Conservation (phyloP, 2,329 filamentous ascomycete genomes). For the Colletotrichum euphorbiae region DNA sequence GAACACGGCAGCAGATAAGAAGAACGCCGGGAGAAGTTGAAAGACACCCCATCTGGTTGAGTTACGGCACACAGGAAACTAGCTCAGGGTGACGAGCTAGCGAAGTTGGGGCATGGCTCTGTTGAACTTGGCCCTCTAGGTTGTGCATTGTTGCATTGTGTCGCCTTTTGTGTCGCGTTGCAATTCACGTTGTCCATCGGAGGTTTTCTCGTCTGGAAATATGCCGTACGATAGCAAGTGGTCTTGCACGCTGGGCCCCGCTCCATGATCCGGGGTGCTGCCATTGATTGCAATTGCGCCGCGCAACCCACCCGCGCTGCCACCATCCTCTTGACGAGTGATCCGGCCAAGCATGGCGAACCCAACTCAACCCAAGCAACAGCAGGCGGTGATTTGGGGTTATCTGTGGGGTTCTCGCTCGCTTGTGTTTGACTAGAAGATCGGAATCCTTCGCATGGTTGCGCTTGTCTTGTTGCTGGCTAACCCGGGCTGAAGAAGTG, state of each 20-base stretch:
- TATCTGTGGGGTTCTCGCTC: conserved; percentile 21
- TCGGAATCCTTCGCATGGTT: conserved; percentile 19
- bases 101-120: conserved; percentile 7
- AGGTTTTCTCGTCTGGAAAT: conserved; percentile 31
- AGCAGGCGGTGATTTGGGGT: conserved; percentile 7
- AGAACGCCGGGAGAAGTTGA: not conserved
- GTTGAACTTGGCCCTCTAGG: not conserved
- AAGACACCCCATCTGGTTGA: conserved; percentile 15
- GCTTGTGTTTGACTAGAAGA: conserved; percentile 36
- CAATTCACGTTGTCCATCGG: conserved; percentile 30
- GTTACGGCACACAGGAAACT: conserved; percentile 15
- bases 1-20: conserved; percentile 8
- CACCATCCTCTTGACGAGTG: conserved; percentile 13
- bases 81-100: conserved; percentile 6
- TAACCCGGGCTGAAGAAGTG: conserved; percentile 27
- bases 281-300: conserved; percentile 15
- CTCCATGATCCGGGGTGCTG: conserved; percentile 22
- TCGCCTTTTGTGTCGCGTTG: conserved; percentile 23
- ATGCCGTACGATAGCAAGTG: conserved; percentile 22
- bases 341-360: conserved; percentile 23
- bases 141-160: conserved; percentile 3
- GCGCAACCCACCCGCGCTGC: conserved; percentile 26
- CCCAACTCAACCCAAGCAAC: too few species aligned
- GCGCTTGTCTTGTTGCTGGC: conserved; percentile 27
- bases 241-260: conserved; percentile 13